Evolutionary conservation across 306 rosid genomes (phyloP).

Genomic region (Ziziphus jujuba): DNA sequence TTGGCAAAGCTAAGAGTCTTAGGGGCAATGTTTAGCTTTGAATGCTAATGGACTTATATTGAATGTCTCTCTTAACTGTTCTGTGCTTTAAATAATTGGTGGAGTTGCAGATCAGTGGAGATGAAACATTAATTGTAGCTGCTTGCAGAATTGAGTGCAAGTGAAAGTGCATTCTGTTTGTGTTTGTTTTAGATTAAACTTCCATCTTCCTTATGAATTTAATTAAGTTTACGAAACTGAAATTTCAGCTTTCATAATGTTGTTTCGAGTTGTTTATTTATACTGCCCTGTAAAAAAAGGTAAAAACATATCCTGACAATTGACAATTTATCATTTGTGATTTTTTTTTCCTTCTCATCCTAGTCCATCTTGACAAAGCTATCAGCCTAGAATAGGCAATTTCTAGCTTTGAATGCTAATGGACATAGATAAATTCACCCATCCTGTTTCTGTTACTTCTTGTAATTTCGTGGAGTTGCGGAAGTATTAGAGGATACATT

Average conservation of each 20-base stretch:
- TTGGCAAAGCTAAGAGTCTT: slow-evolving; percentile 36
- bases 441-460: slow-evolving; percentile 41
- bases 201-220: too few relatives aligned
- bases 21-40: slow-evolving; percentile 23
- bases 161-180: too few relatives aligned
- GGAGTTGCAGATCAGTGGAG: slow-evolving; percentile 49
- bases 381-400: slow-evolving; percentile 34
- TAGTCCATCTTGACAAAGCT: slow-evolving; percentile 82
- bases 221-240: too few relatives aligned
- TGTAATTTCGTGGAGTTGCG: slow-evolving; percentile 29
- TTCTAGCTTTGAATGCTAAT: slow-evolving; percentile 74
- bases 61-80: slow-evolving; percentile 49
- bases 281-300: too few relatives aligned
- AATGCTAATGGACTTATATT: slow-evolving; percentile 40
- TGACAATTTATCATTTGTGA: background rate
- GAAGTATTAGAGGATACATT: slow-evolving; percentile 51
- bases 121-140: slow-evolving; percentile 28
- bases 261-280: too few relatives aligned
- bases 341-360: background rate
- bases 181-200: too few relatives aligned
- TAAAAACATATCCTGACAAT: too few relatives aligned
- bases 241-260: too few relatives aligned
- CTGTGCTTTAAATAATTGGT: slow-evolving; percentile 32
- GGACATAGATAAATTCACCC: slow-evolving; percentile 39
- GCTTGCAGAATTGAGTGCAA: too few relatives aligned